Conservation (phyloP, 2,329 filamentous ascomycete genomes). For the Tolypocladium cylindrosporum region DNA sequence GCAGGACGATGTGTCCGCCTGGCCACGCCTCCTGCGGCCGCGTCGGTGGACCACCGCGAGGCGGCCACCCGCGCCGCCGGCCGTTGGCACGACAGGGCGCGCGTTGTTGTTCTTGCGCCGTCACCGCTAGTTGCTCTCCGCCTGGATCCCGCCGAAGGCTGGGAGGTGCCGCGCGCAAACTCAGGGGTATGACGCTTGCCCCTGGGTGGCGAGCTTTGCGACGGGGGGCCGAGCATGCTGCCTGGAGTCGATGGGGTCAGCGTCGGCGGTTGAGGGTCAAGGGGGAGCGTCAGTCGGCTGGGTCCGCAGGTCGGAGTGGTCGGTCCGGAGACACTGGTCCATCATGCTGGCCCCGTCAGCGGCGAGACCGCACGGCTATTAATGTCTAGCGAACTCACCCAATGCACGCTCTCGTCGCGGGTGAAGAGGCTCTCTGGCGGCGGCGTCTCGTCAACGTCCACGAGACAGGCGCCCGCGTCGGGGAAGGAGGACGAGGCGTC, state of each 20-base stretch:
- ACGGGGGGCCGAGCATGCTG: neutral
- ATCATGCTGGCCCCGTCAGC: neutral
- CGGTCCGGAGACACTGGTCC: neutral
- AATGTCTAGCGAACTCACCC: constrained; percentile 19
- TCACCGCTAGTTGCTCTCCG: neutral
- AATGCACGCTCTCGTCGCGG: constrained; percentile 24
- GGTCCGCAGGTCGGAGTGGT: neutral
- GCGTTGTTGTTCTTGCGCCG: neutral
- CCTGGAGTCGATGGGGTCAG: neutral
- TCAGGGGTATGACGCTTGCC: neutral
- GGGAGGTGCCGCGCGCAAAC: neutral
- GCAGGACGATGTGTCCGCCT: neutral
- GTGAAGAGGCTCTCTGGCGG: constrained; percentile 26
- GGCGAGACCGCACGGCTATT: neutral
- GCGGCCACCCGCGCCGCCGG: neutral
- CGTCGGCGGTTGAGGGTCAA: neutral
- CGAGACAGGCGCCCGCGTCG: constrained; percentile 5
- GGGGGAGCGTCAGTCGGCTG: neutral
- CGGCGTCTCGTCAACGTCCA: constrained; percentile 21
- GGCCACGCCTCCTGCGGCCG: neutral
- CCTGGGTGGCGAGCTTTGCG: neutral
- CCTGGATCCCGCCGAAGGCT: neutral
- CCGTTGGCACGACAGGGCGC: neutral
- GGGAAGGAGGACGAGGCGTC: neutral
- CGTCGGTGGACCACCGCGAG: neutral